Conservation (phyloP, 2,329 filamentous ascomycete genomes). For the Hypoxylon sp. region DNA sequence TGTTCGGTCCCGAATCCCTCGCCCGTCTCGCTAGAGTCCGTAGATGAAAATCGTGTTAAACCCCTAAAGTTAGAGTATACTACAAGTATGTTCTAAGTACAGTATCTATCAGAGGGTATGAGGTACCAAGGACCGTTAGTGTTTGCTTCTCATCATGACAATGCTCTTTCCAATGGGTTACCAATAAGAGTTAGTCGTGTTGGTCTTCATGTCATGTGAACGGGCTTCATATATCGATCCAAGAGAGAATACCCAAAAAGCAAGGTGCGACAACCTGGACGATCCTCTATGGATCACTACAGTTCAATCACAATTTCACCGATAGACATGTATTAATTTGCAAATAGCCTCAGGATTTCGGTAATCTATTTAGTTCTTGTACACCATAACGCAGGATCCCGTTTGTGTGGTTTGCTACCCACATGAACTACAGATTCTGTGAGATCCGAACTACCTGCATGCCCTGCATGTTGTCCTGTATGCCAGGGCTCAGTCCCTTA, state of each 20-base stretch:
- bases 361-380: neutral
- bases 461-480: conserved; percentile 2
- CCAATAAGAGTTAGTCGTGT: neutral
- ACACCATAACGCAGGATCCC: neutral
- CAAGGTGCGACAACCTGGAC: neutral
- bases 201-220: neutral
- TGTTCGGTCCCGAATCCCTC: neutral
- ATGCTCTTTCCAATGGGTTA: neutral
- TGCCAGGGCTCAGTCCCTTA: neutral
- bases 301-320: neutral
- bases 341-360: neutral
- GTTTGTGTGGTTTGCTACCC: neutral
- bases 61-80: neutral
- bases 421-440: neutral
- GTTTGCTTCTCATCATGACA: neutral
- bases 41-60: neutral
- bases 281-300: neutral
- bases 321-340: neutral
- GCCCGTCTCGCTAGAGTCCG: neutral
- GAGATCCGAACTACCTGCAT: conserved; percentile 6
- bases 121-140: neutral
- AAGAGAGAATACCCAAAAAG: neutral
- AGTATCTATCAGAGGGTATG: neutral
- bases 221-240: neutral
- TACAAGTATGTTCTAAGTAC: neutral